Conservation (phyloP, 1,139 yeast species). For the Scheffersomyces titani region DNA sequence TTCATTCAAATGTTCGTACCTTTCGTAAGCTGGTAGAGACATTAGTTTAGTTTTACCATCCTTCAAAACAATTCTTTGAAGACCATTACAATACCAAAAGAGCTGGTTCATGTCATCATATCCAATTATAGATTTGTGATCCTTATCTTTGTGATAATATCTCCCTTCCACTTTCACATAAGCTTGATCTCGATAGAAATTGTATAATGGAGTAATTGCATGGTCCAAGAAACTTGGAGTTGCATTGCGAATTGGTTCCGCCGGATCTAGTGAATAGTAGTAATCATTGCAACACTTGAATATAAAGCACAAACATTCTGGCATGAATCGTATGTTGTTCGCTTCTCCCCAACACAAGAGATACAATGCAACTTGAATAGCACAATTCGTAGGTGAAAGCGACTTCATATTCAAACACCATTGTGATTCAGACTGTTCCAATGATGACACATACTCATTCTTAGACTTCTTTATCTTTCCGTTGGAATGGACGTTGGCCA, state of each 20-base stretch:
- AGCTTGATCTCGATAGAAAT: slow-evolving; percentile 59
- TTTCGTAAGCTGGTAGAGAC: slow-evolving; percentile 43
- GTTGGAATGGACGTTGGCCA: slow-evolving; percentile 52
- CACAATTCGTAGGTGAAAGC: slow-evolving; percentile 53
- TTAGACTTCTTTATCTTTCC: slow-evolving; percentile 30
- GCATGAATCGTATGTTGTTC: slow-evolving; percentile 77
- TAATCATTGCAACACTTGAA: slow-evolving; percentile 77
- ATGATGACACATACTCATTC: slow-evolving; percentile 44
- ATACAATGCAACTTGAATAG: slow-evolving; percentile 68
- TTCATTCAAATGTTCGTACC: slow-evolving; percentile 44
- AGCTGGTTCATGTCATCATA: slow-evolving; percentile 67
- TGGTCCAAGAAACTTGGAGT: slow-evolving; percentile 54
- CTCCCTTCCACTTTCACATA: slow-evolving; percentile 39
- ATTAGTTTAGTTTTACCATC: slow-evolving; percentile 40
- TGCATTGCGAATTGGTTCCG: slow-evolving; percentile 18
- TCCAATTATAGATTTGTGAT: slow-evolving; percentile 55
- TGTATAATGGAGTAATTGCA: slow-evolving; percentile 74
- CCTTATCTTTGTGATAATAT: slow-evolving; percentile 46
- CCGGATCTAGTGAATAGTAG: slow-evolving; percentile 48
- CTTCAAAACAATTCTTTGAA: slow-evolving; percentile 42
- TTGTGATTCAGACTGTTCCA: slow-evolving; percentile 79
- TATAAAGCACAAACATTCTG: slow-evolving; percentile 81
- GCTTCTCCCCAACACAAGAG: slow-evolving; percentile 90
- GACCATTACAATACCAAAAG: slow-evolving; percentile 58
- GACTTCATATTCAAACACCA: slow-evolving; percentile 66